Conservation (phyloP, 768 basidiomycete genomes). For the Russula sp. region DNA sequence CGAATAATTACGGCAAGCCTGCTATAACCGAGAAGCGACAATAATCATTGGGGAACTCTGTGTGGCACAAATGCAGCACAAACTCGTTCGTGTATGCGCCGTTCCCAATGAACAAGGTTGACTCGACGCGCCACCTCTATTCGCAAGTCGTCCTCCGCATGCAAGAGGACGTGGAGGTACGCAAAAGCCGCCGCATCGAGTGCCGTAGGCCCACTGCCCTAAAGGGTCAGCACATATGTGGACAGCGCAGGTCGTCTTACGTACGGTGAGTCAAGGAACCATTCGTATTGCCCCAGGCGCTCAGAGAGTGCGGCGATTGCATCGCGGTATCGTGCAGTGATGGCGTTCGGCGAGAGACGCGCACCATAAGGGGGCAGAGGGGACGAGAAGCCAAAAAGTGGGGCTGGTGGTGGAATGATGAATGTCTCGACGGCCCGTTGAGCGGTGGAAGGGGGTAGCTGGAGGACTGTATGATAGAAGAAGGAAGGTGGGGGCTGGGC, state of each 20-base stretch:
- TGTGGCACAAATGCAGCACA: slow-evolving; percentile 35
- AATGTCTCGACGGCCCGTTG: slow-evolving; percentile 38
- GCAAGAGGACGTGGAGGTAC: slow-evolving; percentile 62
- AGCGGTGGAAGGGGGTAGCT: slow-evolving; percentile 29
- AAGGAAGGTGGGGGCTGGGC: slow-evolving; percentile 40
- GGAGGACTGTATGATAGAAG: slow-evolving; percentile 35
- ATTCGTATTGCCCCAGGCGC: slow-evolving; percentile 65
- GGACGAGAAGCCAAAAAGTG: slow-evolving; percentile 60
- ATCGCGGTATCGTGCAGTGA: slow-evolving; percentile 57
- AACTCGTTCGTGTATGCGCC: slow-evolving; percentile 53
- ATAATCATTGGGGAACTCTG: neutral
- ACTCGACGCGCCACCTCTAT: slow-evolving; percentile 61
- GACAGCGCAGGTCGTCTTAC: slow-evolving; percentile 21
- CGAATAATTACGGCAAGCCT: neutral
- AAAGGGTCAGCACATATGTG: neutral
- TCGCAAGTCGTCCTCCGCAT: slow-evolving; percentile 39
- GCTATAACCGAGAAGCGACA: neutral
- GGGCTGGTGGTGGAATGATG: slow-evolving; percentile 59
- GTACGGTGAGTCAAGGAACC: slow-evolving; percentile 75
- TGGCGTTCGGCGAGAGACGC: slow-evolving; percentile 42
- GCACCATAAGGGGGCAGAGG: slow-evolving; percentile 53
- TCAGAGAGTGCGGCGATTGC: slow-evolving; percentile 69
- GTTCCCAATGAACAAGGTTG: slow-evolving; percentile 80
- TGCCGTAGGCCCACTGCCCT: slow-evolving; percentile 58
- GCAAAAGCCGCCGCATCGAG: slow-evolving; percentile 81